Evolutionary conservation across 352 stramenopile genomes (phyloP).

Genomic region (Blastocystis sp.): DNA sequence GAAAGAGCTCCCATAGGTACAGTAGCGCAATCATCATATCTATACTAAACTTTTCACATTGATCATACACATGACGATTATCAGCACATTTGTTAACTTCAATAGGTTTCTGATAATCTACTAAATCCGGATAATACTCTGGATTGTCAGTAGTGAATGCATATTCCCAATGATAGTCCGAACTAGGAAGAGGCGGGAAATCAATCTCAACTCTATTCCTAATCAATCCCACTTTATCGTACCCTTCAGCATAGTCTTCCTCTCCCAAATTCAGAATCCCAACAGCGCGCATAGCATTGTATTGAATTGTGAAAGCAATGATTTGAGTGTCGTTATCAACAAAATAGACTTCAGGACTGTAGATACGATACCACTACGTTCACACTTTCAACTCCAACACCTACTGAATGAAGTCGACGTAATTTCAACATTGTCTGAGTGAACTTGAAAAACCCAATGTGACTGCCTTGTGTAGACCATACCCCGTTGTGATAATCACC

Average conservation of each 20-base stretch:
- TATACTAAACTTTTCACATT: neutral
- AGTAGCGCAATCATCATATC: constrained; percentile 12
- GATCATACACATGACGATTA: neutral
- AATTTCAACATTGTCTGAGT: neutral
- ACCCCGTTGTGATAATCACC: neutral
- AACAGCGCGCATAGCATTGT: neutral
- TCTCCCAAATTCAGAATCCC: neutral
- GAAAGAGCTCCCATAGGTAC: constrained; percentile 28
- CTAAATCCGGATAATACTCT: neutral
- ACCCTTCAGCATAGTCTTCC: too few species aligned
- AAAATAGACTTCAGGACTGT: neutral
- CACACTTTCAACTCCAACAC: neutral
- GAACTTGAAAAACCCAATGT: constrained; percentile 22
- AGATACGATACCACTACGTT: neutral
- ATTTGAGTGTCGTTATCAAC: neutral
- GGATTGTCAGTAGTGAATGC: neutral
- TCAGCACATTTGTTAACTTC: neutral
- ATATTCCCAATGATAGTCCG: neutral
- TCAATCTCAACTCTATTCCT: constrained; percentile 1
- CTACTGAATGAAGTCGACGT: neutral
- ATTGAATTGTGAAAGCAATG: neutral
- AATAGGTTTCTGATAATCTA: neutral
- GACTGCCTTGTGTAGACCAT: neutral
- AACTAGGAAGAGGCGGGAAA: neutral
- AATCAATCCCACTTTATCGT: too few species aligned